Evolutionary conservation across 768 basidiomycete genomes (phyloP), one percentile per base, ranked within the genome.

Genomic region (Pleurotus tuber-regium): DNA sequence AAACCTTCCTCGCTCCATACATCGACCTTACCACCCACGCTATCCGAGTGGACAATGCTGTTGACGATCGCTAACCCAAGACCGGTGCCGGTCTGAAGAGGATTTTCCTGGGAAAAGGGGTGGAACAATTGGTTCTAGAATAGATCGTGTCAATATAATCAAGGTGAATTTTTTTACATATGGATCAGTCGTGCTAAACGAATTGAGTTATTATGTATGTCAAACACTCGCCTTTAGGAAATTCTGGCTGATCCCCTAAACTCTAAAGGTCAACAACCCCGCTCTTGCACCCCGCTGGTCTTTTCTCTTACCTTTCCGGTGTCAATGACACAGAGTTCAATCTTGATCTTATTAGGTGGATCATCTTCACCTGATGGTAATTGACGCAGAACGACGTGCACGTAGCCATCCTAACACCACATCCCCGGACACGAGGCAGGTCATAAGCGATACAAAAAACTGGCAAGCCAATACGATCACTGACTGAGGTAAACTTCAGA

Each of bases 91-190:
- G 92, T 85, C 61, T 95, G 92, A 4, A 96, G 66, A 1, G 94
- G 93, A 58, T 96, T 95, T 67, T 97, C 95, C 71, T 98, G 95
- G 1, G 93, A 93, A 70, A 98, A 98, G 0, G 95, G 95, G 59
- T 96, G 95, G 72, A 97, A 98, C 4, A 98, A 75, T 70, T 95
- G 91, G 59, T 97, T 93, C 88, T 89, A 57, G 25, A 35, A 40
- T n/a, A 44, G 24, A n/a, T 6, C 14, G 35, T 9, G n/a, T 38
- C 35, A 2, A 4, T 46, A 50, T 31, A 42, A 56, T 33, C 2
- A 39, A 51, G 28, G 36, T 33, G 21, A 36, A 21, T 23, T 8
- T 3, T 30, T 23, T 5, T 44, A n/a, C n/a, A n/a, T n/a, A n/a
- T n/a, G 25, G 31, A 40, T n/a, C 24, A n/a, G 23, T 6, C 14